Evolutionary conservation across 2,329 filamentous ascomycete genomes (phyloP).

Genomic region (Penicillium sp.): DNA sequence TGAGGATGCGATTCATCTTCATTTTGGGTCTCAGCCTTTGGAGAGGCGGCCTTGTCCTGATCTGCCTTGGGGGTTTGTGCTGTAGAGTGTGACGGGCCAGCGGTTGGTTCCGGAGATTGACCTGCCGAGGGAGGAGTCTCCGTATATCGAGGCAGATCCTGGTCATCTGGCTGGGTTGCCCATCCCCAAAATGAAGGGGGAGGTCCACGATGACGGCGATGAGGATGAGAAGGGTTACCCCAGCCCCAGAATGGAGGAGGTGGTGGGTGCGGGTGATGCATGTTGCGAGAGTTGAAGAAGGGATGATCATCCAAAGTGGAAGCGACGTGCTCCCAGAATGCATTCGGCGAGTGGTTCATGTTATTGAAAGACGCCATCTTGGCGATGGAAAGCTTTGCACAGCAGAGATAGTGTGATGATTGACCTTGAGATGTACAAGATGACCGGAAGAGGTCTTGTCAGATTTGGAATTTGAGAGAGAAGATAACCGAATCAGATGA

Average conservation of each 20-base stretch:
- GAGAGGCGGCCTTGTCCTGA: conserved; percentile 2
- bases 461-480: neutral
- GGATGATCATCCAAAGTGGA: conserved; percentile 45
- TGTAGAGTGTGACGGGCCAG: conserved; percentile 5
- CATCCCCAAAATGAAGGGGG: conserved; percentile 5
- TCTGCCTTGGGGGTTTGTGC: conserved; percentile 4
- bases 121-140: neutral
- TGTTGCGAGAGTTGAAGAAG: conserved; percentile 36
- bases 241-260: conserved; percentile 11
- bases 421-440: neutral
- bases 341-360: conserved; percentile 45
- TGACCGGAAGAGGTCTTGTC: neutral
- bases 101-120: conserved; percentile 2
- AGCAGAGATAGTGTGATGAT: no score
- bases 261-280: conserved; percentile 12
- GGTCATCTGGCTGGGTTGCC: conserved; percentile 24
- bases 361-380: conserved; percentile 51
- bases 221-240: conserved; percentile 6
- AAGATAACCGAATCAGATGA: neutral
- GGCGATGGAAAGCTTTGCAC: neutral
- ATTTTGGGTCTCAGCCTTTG: conserved; percentile 15
- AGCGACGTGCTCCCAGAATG: conserved; percentile 53
- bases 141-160: conserved; percentile 21
- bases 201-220: neutral
- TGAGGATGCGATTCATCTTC: conserved; percentile 14